phyloP scores from a whole-genome alignment of 306 rosid genomes.

The Rosa chinensis region DNA sequence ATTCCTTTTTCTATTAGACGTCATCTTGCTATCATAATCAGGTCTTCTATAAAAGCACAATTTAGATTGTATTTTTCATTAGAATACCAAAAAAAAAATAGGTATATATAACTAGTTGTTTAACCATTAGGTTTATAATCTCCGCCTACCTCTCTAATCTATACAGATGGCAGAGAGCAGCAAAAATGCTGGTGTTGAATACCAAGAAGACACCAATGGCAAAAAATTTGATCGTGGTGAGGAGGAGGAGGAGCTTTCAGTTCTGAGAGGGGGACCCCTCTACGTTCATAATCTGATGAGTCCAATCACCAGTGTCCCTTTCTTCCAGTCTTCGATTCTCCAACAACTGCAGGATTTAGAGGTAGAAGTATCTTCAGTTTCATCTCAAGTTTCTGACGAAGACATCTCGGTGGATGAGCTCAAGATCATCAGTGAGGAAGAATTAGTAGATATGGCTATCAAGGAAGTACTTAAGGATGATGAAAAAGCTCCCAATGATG shows the following conservation, averaged over 20 bases:
- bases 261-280: not conserved
- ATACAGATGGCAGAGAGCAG: not conserved
- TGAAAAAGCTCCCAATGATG: not conserved
- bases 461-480: not conserved
- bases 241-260: not conserved
- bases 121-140: not conserved
- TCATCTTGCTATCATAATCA: no score
- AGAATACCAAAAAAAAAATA: no score
- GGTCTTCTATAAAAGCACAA: not conserved
- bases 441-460: not conserved
- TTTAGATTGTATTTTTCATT: not conserved
- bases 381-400: not conserved
- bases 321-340: not conserved
- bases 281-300: not conserved
- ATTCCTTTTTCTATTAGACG: not conserved
- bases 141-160: not conserved
- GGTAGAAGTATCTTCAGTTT: not conserved
- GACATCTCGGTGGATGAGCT: not conserved
- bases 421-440: conserved; percentile 4
- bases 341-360: not conserved
- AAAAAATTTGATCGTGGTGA: not conserved
- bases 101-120: no score
- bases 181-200: not conserved
- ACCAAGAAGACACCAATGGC: not conserved
- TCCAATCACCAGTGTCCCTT: not conserved